These are phyloP conservation scores for Pseudognaphalium luteoalbum DNA, from an alignment of 129 eudicot genomes.

Conservation along the genomic window DNA sequence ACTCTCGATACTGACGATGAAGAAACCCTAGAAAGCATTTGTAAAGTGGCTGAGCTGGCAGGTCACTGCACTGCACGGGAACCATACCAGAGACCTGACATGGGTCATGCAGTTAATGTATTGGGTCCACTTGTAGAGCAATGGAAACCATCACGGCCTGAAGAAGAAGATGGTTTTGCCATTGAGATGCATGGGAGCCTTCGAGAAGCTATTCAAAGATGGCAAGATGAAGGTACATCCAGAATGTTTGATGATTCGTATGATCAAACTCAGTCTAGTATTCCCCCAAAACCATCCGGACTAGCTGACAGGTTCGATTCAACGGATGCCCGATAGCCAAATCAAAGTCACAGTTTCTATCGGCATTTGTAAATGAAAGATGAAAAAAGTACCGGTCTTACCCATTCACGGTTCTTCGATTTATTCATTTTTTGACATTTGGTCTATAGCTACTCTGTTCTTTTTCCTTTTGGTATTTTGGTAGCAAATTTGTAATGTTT, in stretches of 20 bases:
- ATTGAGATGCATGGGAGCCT: constrained; percentile 45
- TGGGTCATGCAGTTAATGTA: constrained; percentile 73
- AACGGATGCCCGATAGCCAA: constrained; percentile 37
- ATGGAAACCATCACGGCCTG: constrained; percentile 54
- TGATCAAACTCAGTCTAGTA: constrained; percentile 30
- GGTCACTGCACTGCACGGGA: constrained; percentile 74
- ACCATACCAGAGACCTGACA: constrained; percentile 67
- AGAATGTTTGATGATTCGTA: constrained; percentile 31
- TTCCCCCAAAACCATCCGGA: constrained; percentile 32
- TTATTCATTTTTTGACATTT: constrained; percentile 31
- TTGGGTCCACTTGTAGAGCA: constrained; percentile 61
- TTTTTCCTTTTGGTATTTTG: constrained; percentile 22
- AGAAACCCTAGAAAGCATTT: constrained; percentile 51
- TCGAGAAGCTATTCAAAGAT: constrained; percentile 45
- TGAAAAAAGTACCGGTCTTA: constrained; percentile 5
- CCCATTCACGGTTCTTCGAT: constrained; percentile 26
- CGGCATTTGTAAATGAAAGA: constrained; percentile 15
- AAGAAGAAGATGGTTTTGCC: constrained; percentile 45
- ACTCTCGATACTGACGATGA: constrained; percentile 38
- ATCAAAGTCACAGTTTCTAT: constrained; percentile 8
- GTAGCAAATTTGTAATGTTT: constrained; percentile 18
- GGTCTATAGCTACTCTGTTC: not conserved
- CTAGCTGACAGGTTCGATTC: constrained; percentile 32
- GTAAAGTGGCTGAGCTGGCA: constrained; percentile 66
- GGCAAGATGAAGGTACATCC: constrained; percentile 51